Conservation (phyloP, 768 basidiomycete genomes). For the Sarcodon aspratus region DNA sequence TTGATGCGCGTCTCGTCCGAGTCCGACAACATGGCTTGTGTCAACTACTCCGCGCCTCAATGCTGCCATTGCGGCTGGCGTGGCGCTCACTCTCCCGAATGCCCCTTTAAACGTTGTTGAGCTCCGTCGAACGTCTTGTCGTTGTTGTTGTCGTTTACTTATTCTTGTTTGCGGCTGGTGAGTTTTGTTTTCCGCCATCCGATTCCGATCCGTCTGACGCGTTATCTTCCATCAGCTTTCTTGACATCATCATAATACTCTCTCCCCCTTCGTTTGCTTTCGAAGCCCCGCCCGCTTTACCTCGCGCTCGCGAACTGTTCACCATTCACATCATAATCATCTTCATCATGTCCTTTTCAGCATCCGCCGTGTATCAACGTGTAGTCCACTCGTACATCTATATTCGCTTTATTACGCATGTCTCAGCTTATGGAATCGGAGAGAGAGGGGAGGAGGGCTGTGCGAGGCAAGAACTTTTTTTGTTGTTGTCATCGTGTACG, state of each 20-base stretch:
- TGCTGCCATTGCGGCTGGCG: conserved; percentile 74
- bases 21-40: conserved; percentile 17
- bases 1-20: not conserved
- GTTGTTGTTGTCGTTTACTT: not conserved
- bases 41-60: conserved; percentile 53
- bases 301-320: no score
- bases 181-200: not conserved
- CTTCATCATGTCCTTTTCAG: no score
- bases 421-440: no score
- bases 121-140: not conserved
- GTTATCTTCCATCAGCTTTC: not conserved
- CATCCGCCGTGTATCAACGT: no score
- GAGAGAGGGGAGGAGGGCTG: no score
- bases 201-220: not conserved
- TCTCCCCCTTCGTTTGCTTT: not conserved
- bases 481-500: no score
- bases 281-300: not conserved
- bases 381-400: no score
- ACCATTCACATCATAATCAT: no score
- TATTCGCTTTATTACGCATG: no score
- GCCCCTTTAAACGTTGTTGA: conserved; percentile 39
- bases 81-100: conserved; percentile 43
- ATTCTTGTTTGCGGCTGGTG: not conserved
- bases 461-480: no score
- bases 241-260: not conserved